phyloP scores from a whole-genome alignment of 2,329 filamentous ascomycete species.

The Grosmannia penicillata region DNA sequence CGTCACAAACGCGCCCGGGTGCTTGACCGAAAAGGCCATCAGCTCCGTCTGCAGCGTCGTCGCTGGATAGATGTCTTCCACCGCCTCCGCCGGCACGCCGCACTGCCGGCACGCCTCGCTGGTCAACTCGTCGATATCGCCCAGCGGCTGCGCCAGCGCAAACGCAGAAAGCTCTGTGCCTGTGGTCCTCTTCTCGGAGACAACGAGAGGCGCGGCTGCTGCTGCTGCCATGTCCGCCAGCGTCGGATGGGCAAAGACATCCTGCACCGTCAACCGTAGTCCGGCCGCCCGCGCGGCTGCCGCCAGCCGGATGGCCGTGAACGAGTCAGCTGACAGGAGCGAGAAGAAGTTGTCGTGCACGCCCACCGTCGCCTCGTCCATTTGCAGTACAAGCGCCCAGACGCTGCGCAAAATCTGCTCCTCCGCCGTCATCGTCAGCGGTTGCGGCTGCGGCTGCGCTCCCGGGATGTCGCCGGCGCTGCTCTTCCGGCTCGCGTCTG shows the following conservation, averaged over 20 bases:
- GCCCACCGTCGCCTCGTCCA: not conserved
- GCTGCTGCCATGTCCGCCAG: slow-evolving; percentile 22
- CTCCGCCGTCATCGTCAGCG: not conserved
- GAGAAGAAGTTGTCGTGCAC: not conserved
- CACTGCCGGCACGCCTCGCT: slow-evolving; percentile 11
- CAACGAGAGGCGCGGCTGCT: not conserved
- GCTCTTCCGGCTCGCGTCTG: too few relatives aligned
- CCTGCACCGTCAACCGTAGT: slow-evolving; percentile 20
- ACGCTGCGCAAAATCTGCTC: not conserved
- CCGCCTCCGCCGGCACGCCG: slow-evolving; percentile 12
- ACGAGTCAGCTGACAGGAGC: slow-evolving; percentile 23
- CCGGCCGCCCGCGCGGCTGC: slow-evolving; percentile 23
- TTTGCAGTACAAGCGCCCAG: not conserved
- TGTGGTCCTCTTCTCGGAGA: not conserved
- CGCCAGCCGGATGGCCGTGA: slow-evolving; percentile 23
- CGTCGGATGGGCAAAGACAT: slow-evolving; percentile 22
- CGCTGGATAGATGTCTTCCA: slow-evolving; percentile 40
- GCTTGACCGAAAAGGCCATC: slow-evolving; percentile 35
- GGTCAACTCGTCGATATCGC: slow-evolving; percentile 8
- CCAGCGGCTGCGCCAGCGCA: slow-evolving; percentile 3
- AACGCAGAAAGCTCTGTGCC: not conserved
- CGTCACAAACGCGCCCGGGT: slow-evolving; percentile 36
- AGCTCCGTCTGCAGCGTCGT: slow-evolving; percentile 39
- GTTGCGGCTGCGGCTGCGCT: not conserved
- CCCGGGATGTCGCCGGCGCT: too few relatives aligned